Evolutionary conservation across 768 basidiomycete species (phyloP), one percentile per base, ranked within the genome.

Genomic region (Auriscalpium vulgare): DNA sequence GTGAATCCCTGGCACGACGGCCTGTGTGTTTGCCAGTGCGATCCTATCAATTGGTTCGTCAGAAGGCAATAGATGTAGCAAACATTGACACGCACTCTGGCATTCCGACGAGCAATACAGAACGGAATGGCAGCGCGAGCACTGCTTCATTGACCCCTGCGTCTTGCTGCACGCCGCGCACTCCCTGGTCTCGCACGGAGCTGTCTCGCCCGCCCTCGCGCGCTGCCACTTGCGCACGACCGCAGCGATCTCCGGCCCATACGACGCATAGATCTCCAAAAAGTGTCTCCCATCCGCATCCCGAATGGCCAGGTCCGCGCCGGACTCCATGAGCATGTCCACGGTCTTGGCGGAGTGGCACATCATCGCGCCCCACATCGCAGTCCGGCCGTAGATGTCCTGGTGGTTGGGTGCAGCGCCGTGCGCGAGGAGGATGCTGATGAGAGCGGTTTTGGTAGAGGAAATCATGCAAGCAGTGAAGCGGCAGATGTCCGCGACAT

Each of bases 381-480:
- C 66, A 0, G 78, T 72, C 54, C 73, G 72, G 1, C 81, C 81
- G 55, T 76, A 80, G 14, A 74, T 72, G 50, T 77, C 78, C 56
- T 71, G 78, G 8, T 71, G 68, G 59, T 84, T 75, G 8, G 76
- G 72, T 56, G 81, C 70, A 4, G 79, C 81, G 3, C 78, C 78
- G 14, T 68, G 65, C 54, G 72, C 65, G 16, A 83, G 56, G 21
- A 84, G 67, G 14, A 68, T 58, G 14, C 71, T 72, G 0, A 68
- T 65, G n/a, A 80, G 63, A 10, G 71, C 68, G 7, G 66, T 46
- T 29, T 69, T 60, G 0, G 67, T 63, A 1, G 47, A 17, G 0
- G 63, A 60, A 0, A 68, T 66, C 6, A 71, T 71, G 8, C 74
- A 72, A 0, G 71, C 76, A 1, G 79, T 82, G 66, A 43, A 43